Percentiles rank a stretch among this genome's conserved stretches.
These are phyloP conservation scores for Akanthomyces dipterigenus DNA, from an alignment of 2,329 filamentous ascomycete species.

Conservation along the genomic window DNA sequence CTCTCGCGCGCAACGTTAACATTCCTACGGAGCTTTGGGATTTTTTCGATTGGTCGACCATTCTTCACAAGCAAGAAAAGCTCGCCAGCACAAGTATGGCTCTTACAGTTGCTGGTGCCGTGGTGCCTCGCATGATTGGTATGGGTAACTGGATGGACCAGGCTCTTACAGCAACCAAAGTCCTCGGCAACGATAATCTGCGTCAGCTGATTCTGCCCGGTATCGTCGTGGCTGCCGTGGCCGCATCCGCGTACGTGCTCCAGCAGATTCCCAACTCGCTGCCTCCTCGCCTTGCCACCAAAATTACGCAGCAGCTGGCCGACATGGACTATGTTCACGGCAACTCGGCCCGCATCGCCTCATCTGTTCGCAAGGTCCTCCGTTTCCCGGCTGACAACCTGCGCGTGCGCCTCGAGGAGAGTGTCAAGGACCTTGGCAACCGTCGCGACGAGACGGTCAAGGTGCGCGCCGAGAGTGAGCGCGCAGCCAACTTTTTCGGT, in stretches of 20 bases:
- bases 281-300: slow-evolving; percentile 74
- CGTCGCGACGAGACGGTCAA: slow-evolving; percentile 80
- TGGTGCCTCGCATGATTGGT: slow-evolving; percentile 75
- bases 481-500: slow-evolving; percentile 82
- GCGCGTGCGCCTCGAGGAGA: slow-evolving; percentile 73
- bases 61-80: slow-evolving; percentile 91
- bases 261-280: slow-evolving; percentile 84
- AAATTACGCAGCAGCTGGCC: slow-evolving; percentile 73
- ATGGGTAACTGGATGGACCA: slow-evolving; percentile 87
- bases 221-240: slow-evolving; percentile 65
- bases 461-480: slow-evolving; percentile 73
- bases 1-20: slow-evolving; percentile 75
- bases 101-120: slow-evolving; percentile 78
- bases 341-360: slow-evolving; percentile 78
- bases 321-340: slow-evolving; percentile 87
- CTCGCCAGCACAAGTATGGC: slow-evolving; percentile 91
- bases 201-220: slow-evolving; percentile 76
- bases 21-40: slow-evolving; percentile 84
- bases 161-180: slow-evolving; percentile 69
- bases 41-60: slow-evolving; percentile 79
- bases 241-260: slow-evolving; percentile 73
- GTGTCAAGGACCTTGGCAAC: slow-evolving; percentile 72
- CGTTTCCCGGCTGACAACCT: slow-evolving; percentile 83
- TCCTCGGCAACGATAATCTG: slow-evolving; percentile 75
- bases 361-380: slow-evolving; percentile 81